Evolutionary conservation across 139 green algal genomes (phyloP).

Genomic region (Tetradesmus lagerheimii): DNA sequence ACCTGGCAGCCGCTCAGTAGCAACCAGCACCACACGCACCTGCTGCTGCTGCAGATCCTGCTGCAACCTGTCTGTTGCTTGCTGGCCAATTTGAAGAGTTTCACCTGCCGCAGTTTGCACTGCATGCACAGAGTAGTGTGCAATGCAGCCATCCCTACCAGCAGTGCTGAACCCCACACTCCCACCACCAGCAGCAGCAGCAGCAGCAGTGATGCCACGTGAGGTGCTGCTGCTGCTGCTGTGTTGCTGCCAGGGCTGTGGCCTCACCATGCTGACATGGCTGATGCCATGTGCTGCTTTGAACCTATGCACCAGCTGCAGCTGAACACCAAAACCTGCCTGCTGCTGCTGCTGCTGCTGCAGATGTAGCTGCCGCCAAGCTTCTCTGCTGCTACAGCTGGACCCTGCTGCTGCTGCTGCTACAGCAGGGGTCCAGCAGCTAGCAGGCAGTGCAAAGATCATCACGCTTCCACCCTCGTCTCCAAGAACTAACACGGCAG

Average conservation of each 20-base stretch:
- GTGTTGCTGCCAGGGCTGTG: not conserved
- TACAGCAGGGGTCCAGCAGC: constrained; percentile 15
- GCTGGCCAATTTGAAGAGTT: not conserved
- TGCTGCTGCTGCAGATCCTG: not conserved
- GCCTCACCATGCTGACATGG: not conserved
- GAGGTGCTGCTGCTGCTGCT: constrained; percentile 36
- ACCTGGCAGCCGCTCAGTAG: constrained; percentile 8
- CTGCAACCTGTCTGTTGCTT: not conserved
- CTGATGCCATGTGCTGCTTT: constrained; percentile 31
- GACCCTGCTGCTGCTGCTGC: constrained; percentile 16
- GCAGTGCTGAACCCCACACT: constrained; percentile 9
- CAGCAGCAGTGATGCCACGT: not conserved
- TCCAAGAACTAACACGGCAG: constrained; percentile 24
- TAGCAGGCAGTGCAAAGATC: not conserved
- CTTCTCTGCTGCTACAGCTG: not conserved
- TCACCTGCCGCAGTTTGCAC: not conserved
- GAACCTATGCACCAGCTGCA: constrained; percentile 25
- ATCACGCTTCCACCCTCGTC: constrained; percentile 13
- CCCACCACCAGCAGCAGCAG: no score
- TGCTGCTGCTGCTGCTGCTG: constrained; percentile 19
- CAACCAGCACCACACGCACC: not conserved
- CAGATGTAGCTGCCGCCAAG: not conserved
- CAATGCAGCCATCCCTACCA: constrained; percentile 28
- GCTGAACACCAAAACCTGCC: not conserved
- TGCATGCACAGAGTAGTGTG: constrained; percentile 21